Base-by-base conservation (phyloP, 1,284 basidiomycete species). In the Testicularia cyperi region DNA sequence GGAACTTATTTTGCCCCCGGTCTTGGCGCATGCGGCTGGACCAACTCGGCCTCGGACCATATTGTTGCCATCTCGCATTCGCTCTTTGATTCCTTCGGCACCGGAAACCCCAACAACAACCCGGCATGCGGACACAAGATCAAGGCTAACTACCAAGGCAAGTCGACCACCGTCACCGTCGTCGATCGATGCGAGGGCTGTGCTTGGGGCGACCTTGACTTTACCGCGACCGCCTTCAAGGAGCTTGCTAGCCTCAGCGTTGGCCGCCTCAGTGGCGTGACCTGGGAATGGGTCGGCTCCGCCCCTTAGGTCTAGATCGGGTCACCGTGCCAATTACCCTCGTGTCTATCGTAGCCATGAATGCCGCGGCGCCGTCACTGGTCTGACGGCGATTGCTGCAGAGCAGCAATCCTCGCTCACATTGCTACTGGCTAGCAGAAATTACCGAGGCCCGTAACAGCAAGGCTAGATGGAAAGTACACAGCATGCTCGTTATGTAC, bases 91-190 rank as follows among this genome's bases (percentile, higher is more conserved):
- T 44, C 54, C 10, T 55, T 66, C 14, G 58, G 56, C 18, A 51
- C 47, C 6, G 61, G 53, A 40, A 72, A 72, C 52, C 69, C 69
- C n/a, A 72, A 72, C 61, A 46, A 56, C 15, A 72, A 68, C 45
- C 57, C 58, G 3, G 47, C 63, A 1, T 75, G 72, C 32, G 71
- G 70, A 18, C 63, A 67, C 54, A 67, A 64, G 58, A 60, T 75
- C 44, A 55, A 58, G 16, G 68, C 61, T 8, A 52, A 48, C 14
- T 69, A 72, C 46, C 19, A 57, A 6, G 65, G 64, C 56, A 72
- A 70, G 51, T 58, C 55, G 15, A 56, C 65, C 32, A 65, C 48
- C 5, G 70, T 66, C 27, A 60, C 45, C 13, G 64, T 72, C 14
- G 60, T 60, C 10, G 72, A 75, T 27, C 62, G 64, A 16, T 75